Evolutionary conservation across 2,329 filamentous ascomycete species (phyloP), one percentile per base, ranked within the genome.

Genomic region (Achaetomium macrosporum): DNA sequence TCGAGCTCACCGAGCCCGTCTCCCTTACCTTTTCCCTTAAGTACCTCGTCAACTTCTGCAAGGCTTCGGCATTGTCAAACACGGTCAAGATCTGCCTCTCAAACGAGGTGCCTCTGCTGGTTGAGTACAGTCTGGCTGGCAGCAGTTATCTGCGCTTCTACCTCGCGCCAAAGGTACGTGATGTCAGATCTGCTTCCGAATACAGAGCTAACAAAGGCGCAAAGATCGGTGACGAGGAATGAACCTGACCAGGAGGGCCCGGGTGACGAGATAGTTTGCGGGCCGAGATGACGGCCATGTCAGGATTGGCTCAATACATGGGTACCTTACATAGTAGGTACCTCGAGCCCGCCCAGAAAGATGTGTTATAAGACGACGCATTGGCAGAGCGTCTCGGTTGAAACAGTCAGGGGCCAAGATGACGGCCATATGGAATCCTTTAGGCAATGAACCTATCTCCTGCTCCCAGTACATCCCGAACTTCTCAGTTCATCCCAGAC

Each of bases 41-140:
- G 77, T 99, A 99, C 76, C 85, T 99, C 3, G 89, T 95, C 79
- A 97, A 97, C 82, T 99, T 99, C 78, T 97, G 93, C 87, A 99
- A 99, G 78, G 95, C 95, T 33, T 87, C 90, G 59, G 85, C 83
- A 49, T 78, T 99, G 57, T 92, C 91, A 37, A 76, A 72, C 62
- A 79, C 81, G 61, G 95, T 99, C 72, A 93, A 88, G 75, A 85
- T 99, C 64, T 95, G 88, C 74, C 81, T 99, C 63, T 97, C 92
- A 49, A 91, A 90, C 72, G 93, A 99, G 74, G 92, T 99, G 47
- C 93, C 93, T 29, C 83, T 99, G 61, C 78, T 97, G 64, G 93
- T 99, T 42, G 93, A 99, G 77, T 99, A 97, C 73, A 77, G 75
- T 51, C 74, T 96, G 57, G 78, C 79, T 50, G 87, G 88, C 60